Base-by-base conservation (phyloP, 495 filamentous ascomycete genomes). In the Evansstolkia leycettana region DNA sequence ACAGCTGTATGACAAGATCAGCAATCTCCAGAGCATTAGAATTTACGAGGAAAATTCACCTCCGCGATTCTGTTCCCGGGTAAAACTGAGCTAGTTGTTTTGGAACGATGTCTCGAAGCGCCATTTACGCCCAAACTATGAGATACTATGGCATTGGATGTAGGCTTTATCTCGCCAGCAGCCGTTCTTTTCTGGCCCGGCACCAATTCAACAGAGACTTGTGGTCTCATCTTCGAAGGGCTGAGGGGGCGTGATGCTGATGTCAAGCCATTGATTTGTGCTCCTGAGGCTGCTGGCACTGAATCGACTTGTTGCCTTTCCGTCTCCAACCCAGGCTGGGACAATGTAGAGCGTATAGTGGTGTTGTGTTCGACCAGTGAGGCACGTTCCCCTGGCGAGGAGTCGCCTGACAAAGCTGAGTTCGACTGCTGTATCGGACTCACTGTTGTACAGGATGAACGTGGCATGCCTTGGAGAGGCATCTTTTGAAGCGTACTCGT, bases 11-110 rank as follows among this genome's bases (percentile, higher is more conserved):
- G 38, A 34, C 36, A 38, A 23, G 28, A 35, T 59, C 32, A 47
- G 39, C 35, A 51, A 30, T 23, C 11, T 28, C 18, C 35, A 17
- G 34, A 37, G 33, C 31, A 9, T 36, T 8, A 2, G 2, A 37
- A 38, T 8, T 17, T 19, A 37, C 26, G 29, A 28, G 25, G 15
- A 23, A 7, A 17, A 60, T 56, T 49, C 72, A 85, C 83, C 71
- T 87, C 82, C 51, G 76, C 77, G 48, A 87, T 81, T 47, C 72
- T 76, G 45, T 69, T 80, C 26, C 69, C 66, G 33, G 69, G 58
- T 3, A 74, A 69, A 24, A 75, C 57, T 24, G 69, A 65, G 50
- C 81, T 84, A 31, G 72, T 74, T 44, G 72, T 86, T 52, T 77
- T 70, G 11, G 80, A 82, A 44, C 85, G 82, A 27, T 49, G 48